A percentile compares a stretch with the other conserved stretches of the same genome.
phyloP scores from a whole-genome alignment of 1,284 basidiomycete species.

The Rhizoctonia solani region DNA sequence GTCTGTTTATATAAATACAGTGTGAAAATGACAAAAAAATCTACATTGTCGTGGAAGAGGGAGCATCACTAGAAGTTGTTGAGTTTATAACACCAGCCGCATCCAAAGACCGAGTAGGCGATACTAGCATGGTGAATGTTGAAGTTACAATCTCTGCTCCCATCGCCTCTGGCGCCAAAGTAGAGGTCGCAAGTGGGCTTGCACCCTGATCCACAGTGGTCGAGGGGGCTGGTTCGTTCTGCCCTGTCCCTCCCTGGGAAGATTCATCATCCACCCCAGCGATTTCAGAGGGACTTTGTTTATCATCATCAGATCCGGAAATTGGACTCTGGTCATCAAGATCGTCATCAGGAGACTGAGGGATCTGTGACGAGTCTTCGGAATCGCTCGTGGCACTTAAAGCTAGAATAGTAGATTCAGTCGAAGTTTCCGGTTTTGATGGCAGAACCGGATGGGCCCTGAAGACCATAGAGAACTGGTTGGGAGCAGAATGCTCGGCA shows the following conservation, averaged over 20 bases:
- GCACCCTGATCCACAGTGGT: neutral
- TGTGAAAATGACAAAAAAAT: no score
- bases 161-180: no score
- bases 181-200: neutral
- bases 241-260: no score
- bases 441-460: neutral
- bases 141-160: constrained; percentile 6
- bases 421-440: neutral
- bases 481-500: neutral
- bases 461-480: constrained; percentile 8
- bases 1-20: no score
- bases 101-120: neutral
- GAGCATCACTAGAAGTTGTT: no score
- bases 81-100: neutral
- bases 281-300: no score
- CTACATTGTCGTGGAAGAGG: no score
- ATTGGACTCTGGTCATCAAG: no score
- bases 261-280: no score
- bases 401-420: neutral
- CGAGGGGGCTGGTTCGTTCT: no score
- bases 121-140: constrained; percentile 13
- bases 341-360: no score
- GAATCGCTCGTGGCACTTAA: neutral
- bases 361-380: neutral
- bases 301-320: no score